Percentiles rank a stretch among this genome's conserved stretches.
phyloP scores from a whole-genome alignment of 2,329 filamentous ascomycete genomes.

The Cytospora schulzeri region DNA sequence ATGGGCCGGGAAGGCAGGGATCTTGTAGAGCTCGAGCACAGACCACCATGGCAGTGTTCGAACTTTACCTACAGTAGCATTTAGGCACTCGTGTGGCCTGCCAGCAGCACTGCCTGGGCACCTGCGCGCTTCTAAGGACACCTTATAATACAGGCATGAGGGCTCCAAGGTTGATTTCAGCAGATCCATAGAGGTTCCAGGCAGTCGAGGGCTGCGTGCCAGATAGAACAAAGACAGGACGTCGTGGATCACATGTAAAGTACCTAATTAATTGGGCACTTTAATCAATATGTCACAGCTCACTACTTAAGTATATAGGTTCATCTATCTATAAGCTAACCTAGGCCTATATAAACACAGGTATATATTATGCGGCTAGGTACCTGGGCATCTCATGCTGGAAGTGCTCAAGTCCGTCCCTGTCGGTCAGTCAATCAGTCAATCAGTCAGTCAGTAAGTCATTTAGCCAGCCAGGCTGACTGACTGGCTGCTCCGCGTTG shows the following conservation, averaged over 20 bases:
- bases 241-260: not conserved
- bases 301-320: not conserved
- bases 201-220: not conserved
- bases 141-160: no score
- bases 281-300: not conserved
- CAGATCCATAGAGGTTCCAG: no score
- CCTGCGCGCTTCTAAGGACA: no score
- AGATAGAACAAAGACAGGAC: not conserved
- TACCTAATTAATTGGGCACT: not conserved
- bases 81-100: not conserved
- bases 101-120: not conserved
- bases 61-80: not conserved
- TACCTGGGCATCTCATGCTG: not conserved
- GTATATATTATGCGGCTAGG: no score
- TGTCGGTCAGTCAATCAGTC: no score
- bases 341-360: not conserved
- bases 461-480: no score
- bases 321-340: not conserved
- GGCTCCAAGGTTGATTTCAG: not conserved
- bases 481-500: not conserved
- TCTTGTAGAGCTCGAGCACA: conserved; percentile 3
- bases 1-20: conserved; percentile 12
- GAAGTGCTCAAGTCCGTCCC: not conserved
- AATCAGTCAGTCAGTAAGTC: no score
- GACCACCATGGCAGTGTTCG: not conserved